Evolutionary conservation across 2,329 filamentous ascomycete species (phyloP), one percentile per base, ranked within the genome.

Genomic region (Monosporascus sp.): DNA sequence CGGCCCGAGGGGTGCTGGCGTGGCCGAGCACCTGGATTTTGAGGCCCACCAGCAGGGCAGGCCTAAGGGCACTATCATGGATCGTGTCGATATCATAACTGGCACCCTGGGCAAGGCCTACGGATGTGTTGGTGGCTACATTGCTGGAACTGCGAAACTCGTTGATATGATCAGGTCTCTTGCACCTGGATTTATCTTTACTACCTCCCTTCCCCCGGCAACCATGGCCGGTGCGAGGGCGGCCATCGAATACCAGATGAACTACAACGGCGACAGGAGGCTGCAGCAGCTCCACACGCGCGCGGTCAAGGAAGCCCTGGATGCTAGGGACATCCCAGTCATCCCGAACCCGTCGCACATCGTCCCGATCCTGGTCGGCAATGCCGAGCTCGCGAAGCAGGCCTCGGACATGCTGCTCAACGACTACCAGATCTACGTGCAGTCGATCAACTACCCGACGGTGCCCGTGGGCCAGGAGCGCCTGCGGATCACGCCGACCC

Each of bases 291-390:
- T 97, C 56, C 94, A 99, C 76, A 97, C 94, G 14, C 90, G 92
- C 48, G 90, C 90, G 15, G 91, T 97, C 56, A 99, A 97, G 77
- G 85, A 91, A 57, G 84, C 88, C 6, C 77, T 99, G 56, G 80
- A 81, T 57, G 84, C 80, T 1, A 83, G 84, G 57, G 88, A 96
- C 66, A 97, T 99, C 58, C 94, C 94, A 6, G 94, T 99, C 50
- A 97, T 99, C 52, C 93, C 93, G 2, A 99, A 99, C 74, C 94
- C 94, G 0, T 95, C 89, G 48, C 94, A 99, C 75, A 99, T 99
- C 66, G 81, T 99, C 50, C 94, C 94, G 4, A 82, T 97, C 51
- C 81, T 99, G 14, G 93, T 99, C 48, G 94, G 94, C 54, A 94
- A 96, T 65, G 94, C 94, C 47, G 92, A 94, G 72, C 76, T 95